phyloP scores from a whole-genome alignment of 1,284 basidiomycete species.

The Naganishia liquefaciens region DNA sequence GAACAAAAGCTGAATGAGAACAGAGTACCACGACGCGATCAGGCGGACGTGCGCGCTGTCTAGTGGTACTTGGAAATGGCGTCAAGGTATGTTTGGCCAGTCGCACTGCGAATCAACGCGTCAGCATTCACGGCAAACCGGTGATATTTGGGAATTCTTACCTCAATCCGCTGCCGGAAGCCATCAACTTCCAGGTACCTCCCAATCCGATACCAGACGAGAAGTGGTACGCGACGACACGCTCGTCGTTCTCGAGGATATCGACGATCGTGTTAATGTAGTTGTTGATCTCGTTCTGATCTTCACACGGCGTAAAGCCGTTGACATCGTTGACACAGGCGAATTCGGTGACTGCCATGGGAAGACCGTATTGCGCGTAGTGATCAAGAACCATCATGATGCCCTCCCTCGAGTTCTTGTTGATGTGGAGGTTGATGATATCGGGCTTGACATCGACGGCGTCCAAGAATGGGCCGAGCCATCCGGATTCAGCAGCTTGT shows the following conservation, averaged over 20 bases:
- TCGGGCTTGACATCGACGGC: conserved; percentile 41
- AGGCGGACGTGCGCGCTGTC: conserved; percentile 1
- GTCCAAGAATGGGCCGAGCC: conserved; percentile 44
- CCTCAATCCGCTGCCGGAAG: conserved; percentile 41
- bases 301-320: conserved; percentile 47
- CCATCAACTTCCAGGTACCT: conserved; percentile 45
- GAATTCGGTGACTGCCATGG: conserved; percentile 53
- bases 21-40: background rate
- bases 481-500: conserved; percentile 47
- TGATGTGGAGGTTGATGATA: conserved; percentile 51
- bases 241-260: conserved; percentile 46
- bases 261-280: conserved; percentile 52
- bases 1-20: conserved; percentile 3
- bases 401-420: conserved; percentile 51
- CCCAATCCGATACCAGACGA: conserved; percentile 39
- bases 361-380: conserved; percentile 49
- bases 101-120: conserved; percentile 35
- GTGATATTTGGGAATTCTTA: conserved; percentile 29
- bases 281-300: conserved; percentile 47
- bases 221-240: conserved; percentile 48
- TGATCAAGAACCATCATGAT: conserved; percentile 47
- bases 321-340: conserved; percentile 51
- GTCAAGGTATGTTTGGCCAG: conserved; percentile 49
- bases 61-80: conserved; percentile 42
- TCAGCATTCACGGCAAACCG: background rate